Percentiles rank a stretch among this genome's conserved stretches.
phyloP scores from a whole-genome alignment of 768 basidiomycete species.

The Pleurotus salmoneostramineus region DNA sequence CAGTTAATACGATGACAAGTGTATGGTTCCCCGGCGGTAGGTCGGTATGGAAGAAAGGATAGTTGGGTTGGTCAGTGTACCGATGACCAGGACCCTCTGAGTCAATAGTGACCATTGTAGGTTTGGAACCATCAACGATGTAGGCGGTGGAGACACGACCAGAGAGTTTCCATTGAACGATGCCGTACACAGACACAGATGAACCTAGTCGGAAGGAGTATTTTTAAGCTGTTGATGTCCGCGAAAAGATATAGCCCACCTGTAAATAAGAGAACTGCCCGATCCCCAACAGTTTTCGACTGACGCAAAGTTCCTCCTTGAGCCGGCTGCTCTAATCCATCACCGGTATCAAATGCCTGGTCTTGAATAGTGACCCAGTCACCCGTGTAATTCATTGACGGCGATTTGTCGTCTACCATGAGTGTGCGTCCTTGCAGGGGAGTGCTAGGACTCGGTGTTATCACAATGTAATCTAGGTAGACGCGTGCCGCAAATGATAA shows the following conservation, averaged over 20 bases:
- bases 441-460: constrained; percentile 31
- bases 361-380: constrained; percentile 22
- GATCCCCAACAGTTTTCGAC: constrained; percentile 30
- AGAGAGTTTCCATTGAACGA: constrained; percentile 22
- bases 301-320: constrained; percentile 27
- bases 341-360: constrained; percentile 23
- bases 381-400: constrained; percentile 25
- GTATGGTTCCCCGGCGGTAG: constrained; percentile 31
- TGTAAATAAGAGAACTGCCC: constrained; percentile 28
- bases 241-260: constrained; percentile 19
- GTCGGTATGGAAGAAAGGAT: constrained; percentile 30
- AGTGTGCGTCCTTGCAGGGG: constrained; percentile 28
- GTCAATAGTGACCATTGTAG: constrained; percentile 6
- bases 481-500: constrained; percentile 19
- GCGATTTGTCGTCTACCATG: constrained; percentile 32
- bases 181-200: constrained; percentile 31
- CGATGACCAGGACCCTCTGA: constrained; percentile 19
- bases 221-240: constrained; percentile 5
- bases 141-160: constrained; percentile 31
- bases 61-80: constrained; percentile 24
- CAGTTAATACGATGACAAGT: constrained; percentile 31
- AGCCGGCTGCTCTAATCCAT: constrained; percentile 15
- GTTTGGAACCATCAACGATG: constrained; percentile 29
- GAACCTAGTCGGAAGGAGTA: constrained; percentile 21
- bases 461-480: constrained; percentile 34